These are phyloP conservation scores for Chaetomiaceae sp. DNA, from an alignment of 2,329 filamentous ascomycete species.

Conservation along the genomic window DNA sequence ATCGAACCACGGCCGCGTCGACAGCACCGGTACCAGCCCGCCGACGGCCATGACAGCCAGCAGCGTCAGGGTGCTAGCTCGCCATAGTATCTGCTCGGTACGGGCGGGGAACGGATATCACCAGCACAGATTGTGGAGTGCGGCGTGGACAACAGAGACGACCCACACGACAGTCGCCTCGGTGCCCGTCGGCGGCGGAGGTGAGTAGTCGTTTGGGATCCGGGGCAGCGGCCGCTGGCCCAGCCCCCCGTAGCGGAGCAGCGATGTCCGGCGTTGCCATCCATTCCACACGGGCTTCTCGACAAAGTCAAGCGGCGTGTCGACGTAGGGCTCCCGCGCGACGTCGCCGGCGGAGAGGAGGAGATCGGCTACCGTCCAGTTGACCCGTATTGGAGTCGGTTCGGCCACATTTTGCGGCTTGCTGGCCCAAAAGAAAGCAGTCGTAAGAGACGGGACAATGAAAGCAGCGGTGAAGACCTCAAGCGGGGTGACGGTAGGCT, in stretches of 20 bases:
- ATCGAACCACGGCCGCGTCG: conserved; percentile 13
- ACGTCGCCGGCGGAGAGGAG: conserved; percentile 9
- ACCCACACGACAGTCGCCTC: conserved; percentile 14
- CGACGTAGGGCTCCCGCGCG: conserved; percentile 11
- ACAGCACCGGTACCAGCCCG: conserved; percentile 11
- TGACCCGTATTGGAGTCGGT: conserved; percentile 5
- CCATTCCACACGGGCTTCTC: conserved; percentile 12
- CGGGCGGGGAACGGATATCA: conserved; percentile 8
- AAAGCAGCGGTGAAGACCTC: conserved; percentile 15
- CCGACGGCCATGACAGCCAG: conserved; percentile 9
- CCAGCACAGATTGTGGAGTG: conserved; percentile 10
- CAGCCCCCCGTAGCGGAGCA: conserved; percentile 9
- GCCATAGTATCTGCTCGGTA: conserved; percentile 6
- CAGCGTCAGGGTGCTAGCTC: conserved; percentile 7
- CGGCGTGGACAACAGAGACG: conserved; percentile 9
- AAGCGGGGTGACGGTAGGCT: conserved; percentile 8
- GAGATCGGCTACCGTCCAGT: conserved; percentile 10
- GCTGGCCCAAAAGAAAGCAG: conserved; percentile 13
- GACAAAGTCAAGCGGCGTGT: conserved; percentile 13
- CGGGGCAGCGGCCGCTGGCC: conserved; percentile 3
- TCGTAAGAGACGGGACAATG: conserved; percentile 7
- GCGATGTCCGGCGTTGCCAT: conserved; percentile 5
- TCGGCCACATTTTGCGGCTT: conserved; percentile 12
- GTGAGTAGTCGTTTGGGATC: conserved; percentile 13
- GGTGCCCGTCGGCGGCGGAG: conserved; percentile 11